A percentile compares a stretch with the other conserved stretches of the same genome.
phyloP scores from a whole-genome alignment of 1,139 yeast species.

The Geotrichum citri-aurantii region DNA sequence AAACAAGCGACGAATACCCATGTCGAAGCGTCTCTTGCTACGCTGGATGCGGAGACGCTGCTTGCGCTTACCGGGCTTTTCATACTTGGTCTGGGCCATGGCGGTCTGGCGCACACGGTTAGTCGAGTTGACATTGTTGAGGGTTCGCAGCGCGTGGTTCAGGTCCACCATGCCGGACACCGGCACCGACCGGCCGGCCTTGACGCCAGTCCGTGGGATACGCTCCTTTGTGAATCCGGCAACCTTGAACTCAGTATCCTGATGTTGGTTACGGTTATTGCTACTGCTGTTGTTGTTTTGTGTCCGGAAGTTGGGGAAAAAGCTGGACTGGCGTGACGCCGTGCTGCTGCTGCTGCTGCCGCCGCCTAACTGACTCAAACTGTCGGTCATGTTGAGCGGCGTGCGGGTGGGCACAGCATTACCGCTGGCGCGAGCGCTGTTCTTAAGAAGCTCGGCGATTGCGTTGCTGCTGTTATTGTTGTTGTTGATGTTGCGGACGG shows the following conservation, averaged over 20 bases:
- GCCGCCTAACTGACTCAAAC: neutral
- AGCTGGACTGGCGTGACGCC: neutral
- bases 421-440: neutral
- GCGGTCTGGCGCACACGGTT: constrained; percentile 30
- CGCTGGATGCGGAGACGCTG: constrained; percentile 32
- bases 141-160: constrained; percentile 27
- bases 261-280: neutral
- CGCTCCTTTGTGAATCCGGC: constrained; percentile 7
- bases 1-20: constrained; percentile 35
- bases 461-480: constrained; percentile 1
- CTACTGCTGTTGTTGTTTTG: neutral
- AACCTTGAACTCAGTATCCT: constrained; percentile 2
- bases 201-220: constrained; percentile 26
- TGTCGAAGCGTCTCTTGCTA: constrained; percentile 33
- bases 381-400: neutral
- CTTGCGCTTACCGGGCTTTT: constrained; percentile 36
- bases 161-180: constrained; percentile 25
- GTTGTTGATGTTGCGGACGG: neutral
- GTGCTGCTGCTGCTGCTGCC: neutral
- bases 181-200: constrained; percentile 35
- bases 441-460: neutral
- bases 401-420: neutral
- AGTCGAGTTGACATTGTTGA: constrained; percentile 29
- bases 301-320: neutral
- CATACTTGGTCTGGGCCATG: constrained; percentile 32